Percentiles rank a stretch among this genome's conserved stretches.
Conservation (phyloP, 352 stramenopile species). For the Phytopythium sindhum region DNA sequence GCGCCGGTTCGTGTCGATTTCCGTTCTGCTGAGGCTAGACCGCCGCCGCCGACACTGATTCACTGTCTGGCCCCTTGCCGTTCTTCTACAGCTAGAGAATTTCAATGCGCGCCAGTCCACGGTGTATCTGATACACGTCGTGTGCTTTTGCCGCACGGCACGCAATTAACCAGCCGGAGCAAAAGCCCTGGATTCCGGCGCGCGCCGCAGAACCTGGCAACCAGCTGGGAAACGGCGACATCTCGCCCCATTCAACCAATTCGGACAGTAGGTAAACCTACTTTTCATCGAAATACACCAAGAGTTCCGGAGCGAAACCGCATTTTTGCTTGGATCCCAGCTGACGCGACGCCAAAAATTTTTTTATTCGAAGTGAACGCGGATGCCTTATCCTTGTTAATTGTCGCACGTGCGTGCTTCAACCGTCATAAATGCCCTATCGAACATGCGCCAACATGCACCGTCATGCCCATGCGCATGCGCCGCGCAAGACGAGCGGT, state of each 20-base stretch:
- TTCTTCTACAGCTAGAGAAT: not conserved
- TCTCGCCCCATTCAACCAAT: not conserved
- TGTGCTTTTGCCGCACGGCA: not conserved
- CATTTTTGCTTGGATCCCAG: not conserved
- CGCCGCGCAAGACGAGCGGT: not conserved
- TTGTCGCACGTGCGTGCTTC: not conserved
- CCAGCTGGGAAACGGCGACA: not conserved
- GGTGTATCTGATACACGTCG: too few species aligned
- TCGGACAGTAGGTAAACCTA: not conserved
- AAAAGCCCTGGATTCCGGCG: not conserved
- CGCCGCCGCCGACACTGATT: too few species aligned
- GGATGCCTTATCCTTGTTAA: too few species aligned
- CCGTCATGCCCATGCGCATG: not conserved
- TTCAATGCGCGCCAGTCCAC: too few species aligned
- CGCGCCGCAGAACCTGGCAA: not conserved
- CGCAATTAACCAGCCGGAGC: not conserved
- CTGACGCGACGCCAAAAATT: not conserved
- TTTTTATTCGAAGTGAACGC: not conserved
- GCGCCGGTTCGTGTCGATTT: too few species aligned
- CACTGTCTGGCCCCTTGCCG: not conserved
- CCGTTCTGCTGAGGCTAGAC: too few species aligned
- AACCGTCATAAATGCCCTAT: too few species aligned
- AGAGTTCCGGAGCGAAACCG: not conserved
- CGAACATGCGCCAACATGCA: not conserved
- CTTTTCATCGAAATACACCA: not conserved